Base-by-base conservation (phyloP, 805 yeast species). In the Metschnikowia corniflorae region DNA sequence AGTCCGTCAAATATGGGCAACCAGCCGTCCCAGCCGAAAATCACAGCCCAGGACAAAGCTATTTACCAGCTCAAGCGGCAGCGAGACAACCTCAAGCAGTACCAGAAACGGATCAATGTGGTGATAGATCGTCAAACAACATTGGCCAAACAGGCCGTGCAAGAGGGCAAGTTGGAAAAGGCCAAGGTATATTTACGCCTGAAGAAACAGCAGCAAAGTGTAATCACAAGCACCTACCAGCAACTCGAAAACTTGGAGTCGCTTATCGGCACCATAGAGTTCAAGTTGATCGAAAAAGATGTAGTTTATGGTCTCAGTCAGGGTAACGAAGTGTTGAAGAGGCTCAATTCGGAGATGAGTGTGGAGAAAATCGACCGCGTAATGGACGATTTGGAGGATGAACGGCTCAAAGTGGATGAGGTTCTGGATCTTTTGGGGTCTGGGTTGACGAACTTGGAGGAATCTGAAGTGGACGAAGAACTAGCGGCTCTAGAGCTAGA, bases 21-120 rank as follows among this genome's bases (percentile, higher is more conserved):
- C 45, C 50, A 68, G 26, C 53, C 68, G 13, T 67, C 76, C 15
- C 71, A 74, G 34, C 75, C 78, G 1, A 80, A 77, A 53, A 78
- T 91, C 14, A 86, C 95, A 6, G 71, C 80, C 24, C 89, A 88
- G 49, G 98, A 93, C 54, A 76, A 70, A 53, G 96, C 97, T 0
- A 75, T 93, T 8, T 70, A 87, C 46, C 93, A 89, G 54, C 70
- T 93, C 49, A 93, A 93, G 57, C 66, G 84, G 25, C 97, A 94
- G 50, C 70, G 96, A 42, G 98, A 93, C 60, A 82, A 81, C 45
- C 70, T 93, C 16, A 76, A 76, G 47, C 85, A 82, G 57, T 85
- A 88, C 46, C 84, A 79, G 50, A 65, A 65, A 30, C 75, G 77
- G 42, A 73, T 89, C 24, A 65, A 68, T 19, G 58, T 61, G 0